Base-by-base conservation (phyloP, 495 filamentous ascomycete genomes). In the Aspergillus egyptiacus region DNA sequence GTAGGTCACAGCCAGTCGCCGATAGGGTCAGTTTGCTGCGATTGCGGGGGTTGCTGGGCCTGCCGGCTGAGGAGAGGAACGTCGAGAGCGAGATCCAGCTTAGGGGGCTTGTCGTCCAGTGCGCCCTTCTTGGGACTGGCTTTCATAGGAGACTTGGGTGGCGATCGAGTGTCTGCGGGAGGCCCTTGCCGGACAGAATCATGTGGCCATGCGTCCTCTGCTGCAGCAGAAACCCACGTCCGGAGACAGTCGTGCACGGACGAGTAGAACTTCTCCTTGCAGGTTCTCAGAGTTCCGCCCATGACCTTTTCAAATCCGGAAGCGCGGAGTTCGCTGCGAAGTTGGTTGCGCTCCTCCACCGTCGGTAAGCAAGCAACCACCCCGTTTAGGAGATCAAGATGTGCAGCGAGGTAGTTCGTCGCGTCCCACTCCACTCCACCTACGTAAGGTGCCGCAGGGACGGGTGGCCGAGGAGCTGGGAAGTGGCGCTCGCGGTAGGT, bases 351-450 rank as follows among this genome's bases (percentile, higher is more conserved):
- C 40, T 90, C 81, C 13, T 79, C 73, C 1, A 53, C 52, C 1
- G 85, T 84, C 2, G 88, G 85, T 5, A 93, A 73, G 43, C 81
- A 89, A n/a, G 93, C 87, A 53, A 97, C 67, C 48, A 97, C 77
- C 25, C 86, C 93, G 63, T 97, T 98, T 34, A 97, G 58, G 13
- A 98, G 81, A 68, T 97, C 94, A 9, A 98, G 72, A 59, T 98
- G 94, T 5, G 84, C 82, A 24, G 91, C 87, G 13, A 98, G 73
- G 58, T 98, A 98, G 66, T 91, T 95, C 8, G 93, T 96, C 8
- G 93, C 91, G 63, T 98, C 93, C 94, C 94, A 98, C 69, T 98
- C 93, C 10, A 98, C 93, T 39, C 94, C 93, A 32, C 93, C 94
- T 37, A 98, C 89, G 64, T 97, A 96, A 7, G 93, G 94, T 14